Conservation (phyloP, 2,329 filamentous ascomycete species). For the Diatrype stigma region DNA sequence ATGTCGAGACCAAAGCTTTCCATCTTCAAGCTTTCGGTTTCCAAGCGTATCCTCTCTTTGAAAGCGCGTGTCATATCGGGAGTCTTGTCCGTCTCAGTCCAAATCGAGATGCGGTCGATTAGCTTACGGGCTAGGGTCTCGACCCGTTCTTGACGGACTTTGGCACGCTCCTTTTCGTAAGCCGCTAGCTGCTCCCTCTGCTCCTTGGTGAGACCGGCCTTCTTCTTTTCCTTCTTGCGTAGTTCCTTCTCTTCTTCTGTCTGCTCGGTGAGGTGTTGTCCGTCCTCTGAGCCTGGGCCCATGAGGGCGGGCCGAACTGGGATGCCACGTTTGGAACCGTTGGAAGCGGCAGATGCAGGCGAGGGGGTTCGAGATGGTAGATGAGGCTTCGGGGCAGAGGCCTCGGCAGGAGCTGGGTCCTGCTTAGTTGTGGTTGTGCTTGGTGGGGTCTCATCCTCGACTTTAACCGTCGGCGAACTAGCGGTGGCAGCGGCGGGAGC, state of each 20-base stretch:
- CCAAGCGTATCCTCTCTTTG: slow-evolving; percentile 87
- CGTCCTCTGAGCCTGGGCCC: slow-evolving; percentile 76
- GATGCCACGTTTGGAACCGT: slow-evolving; percentile 44
- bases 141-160: slow-evolving; percentile 84
- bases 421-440: slow-evolving; percentile 25
- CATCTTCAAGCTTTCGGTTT: slow-evolving; percentile 99
- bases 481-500: slow-evolving; percentile 7
- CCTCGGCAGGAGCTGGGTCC: slow-evolving; percentile 19
- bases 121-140: slow-evolving; percentile 80
- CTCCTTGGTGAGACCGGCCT: slow-evolving; percentile 80
- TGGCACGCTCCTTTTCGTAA: slow-evolving; percentile 80
- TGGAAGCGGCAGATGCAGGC: slow-evolving; percentile 34
- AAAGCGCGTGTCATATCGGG: slow-evolving; percentile 81
- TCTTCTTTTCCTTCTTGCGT: slow-evolving; percentile 77
- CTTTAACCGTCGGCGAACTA: slow-evolving; percentile 18
- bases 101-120: slow-evolving; percentile 82
- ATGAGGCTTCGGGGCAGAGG: slow-evolving; percentile 22
- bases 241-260: slow-evolving; percentile 72
- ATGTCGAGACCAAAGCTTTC: slow-evolving; percentile 97
- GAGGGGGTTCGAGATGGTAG: slow-evolving; percentile 33
- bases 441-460: slow-evolving; percentile 27
- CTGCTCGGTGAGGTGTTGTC: slow-evolving; percentile 58
- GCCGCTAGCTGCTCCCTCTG: slow-evolving; percentile 88
- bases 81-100: slow-evolving; percentile 95
- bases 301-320: slow-evolving; percentile 82